Evolutionary conservation across 139 green algal species (phyloP), one percentile per base, ranked within the genome.

Genomic region (Asterochloris sp.): DNA sequence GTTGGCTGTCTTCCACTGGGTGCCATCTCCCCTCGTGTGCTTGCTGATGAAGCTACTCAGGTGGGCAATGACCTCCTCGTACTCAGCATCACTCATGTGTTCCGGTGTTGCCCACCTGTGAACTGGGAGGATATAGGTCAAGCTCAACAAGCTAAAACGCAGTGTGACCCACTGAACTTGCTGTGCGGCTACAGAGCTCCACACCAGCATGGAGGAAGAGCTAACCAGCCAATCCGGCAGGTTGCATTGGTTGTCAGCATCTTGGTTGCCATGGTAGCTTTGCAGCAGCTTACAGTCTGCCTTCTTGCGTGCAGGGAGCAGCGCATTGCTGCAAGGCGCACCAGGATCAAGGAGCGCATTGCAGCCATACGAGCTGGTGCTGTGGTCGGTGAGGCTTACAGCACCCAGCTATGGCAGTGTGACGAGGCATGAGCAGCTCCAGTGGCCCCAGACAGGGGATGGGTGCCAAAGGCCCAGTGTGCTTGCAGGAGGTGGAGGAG

Each of bases 271-370:
- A 54, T 54, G 38, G 38, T 54, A 10, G 38, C 38, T 54, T 54
- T 54, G 38, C 38, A 54, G 38, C 38, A 54, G 38, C 38, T 54
- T 54, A 54, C 38, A 54, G 38, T 2, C 4, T 54, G 38, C 38
- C 6, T 2, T 54, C 38, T 54, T 47, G 24, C 19, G 24, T 23
- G 10, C 77, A 81, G 77, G 77, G 77, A 81, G 14, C 77, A 73
- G 28, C 61, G 77, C 61, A 81, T 81, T 11, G 62, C 62, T 16
- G 27, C 77, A 17, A 81, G 77, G 77, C 61, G 77, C 19, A 47
- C 27, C 16, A 74, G 77, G 27, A 73, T 81, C 21, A 26, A 27
- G 27, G 62, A 81, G 0, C 68, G 69, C 17, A 81, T 73, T 10
- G 66, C 77, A 23, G 63, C 77, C 2, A 19, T 81, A 38, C 77